These are phyloP conservation scores for Malus hybrid DNA, from an alignment of 331 rosid genomes.

Conservation along the genomic window DNA sequence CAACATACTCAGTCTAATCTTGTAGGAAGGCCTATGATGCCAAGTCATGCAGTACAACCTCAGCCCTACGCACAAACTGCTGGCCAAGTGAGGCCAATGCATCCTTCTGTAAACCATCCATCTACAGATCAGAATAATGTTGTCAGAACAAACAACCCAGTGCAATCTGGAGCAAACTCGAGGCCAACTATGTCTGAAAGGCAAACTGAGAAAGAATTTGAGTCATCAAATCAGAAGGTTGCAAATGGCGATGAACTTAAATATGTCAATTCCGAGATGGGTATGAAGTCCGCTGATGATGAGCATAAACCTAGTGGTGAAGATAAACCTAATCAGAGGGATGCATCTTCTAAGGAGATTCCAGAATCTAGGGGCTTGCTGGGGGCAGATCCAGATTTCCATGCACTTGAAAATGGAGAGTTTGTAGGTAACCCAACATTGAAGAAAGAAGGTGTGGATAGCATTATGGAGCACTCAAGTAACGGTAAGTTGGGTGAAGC, in stretches of 20 bases:
- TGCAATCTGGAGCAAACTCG: slow-evolving; percentile 26
- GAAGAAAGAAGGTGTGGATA: slow-evolving; percentile 36
- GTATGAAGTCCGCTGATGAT: slow-evolving; percentile 33
- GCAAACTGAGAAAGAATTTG: slow-evolving; percentile 34
- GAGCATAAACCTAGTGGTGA: slow-evolving; percentile 32
- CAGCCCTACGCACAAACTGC: slow-evolving; percentile 51
- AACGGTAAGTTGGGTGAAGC: slow-evolving; percentile 21
- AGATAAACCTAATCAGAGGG: slow-evolving; percentile 20
- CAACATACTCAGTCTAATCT: slow-evolving; percentile 49
- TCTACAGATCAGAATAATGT: slow-evolving; percentile 38
- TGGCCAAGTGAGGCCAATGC: slow-evolving; percentile 42
- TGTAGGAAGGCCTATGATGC: slow-evolving; percentile 47
- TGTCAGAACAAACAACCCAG: slow-evolving; percentile 36
- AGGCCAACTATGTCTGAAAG: slow-evolving; percentile 24
- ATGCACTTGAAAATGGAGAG: slow-evolving; percentile 40
- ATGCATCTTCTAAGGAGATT: slow-evolving; percentile 16
- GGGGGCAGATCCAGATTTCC: slow-evolving; percentile 17
- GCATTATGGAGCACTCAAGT: slow-evolving; percentile 24
- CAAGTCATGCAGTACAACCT: slow-evolving; percentile 41
- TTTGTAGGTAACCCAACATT: slow-evolving; percentile 30
- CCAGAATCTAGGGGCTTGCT: slow-evolving; percentile 20
- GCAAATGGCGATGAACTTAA: slow-evolving; percentile 28
- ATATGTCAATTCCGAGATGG: slow-evolving; percentile 35
- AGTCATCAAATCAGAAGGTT: slow-evolving; percentile 28
- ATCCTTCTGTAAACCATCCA: slow-evolving; percentile 36